Conservation (phyloP, 768 basidiomycete genomes). For the Pleurotus tuoliensis region DNA sequence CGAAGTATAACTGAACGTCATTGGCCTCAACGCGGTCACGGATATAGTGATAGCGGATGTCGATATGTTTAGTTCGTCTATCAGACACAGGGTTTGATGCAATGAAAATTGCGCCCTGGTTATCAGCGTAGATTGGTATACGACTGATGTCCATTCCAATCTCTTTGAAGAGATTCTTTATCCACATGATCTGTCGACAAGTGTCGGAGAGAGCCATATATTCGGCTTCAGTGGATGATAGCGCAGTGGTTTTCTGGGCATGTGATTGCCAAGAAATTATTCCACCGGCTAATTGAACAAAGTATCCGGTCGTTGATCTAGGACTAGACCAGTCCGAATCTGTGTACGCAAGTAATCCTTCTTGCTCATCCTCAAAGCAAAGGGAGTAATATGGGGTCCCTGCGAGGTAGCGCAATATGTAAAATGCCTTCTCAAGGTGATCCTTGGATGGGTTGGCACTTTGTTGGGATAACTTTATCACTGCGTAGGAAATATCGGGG, state of each 20-base stretch:
- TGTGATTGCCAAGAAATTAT: constrained; percentile 27
- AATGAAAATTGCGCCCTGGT: no score
- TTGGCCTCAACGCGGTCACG: no score
- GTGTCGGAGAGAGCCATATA: constrained; percentile 20
- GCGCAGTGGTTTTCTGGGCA: constrained; percentile 26
- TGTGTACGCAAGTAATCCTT: background rate
- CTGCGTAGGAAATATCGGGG: no score
- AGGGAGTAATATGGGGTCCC: constrained; percentile 15
- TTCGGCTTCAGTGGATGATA: constrained; percentile 27
- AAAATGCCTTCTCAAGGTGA: constrained; percentile 22
- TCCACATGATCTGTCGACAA: no score
- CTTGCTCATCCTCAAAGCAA: constrained; percentile 11
- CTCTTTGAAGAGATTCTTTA: no score
- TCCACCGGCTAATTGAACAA: constrained; percentile 22
- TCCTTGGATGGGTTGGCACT: background rate
- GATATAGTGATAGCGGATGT: no score
- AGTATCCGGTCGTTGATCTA: constrained; percentile 23
- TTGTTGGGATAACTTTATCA: no score
- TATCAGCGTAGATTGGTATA: no score
- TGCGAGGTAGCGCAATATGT: constrained; percentile 24
- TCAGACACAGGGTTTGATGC: no score
- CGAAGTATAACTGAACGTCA: no score
- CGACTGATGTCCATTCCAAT: no score
- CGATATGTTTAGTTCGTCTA: no score
- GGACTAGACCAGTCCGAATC: constrained; percentile 24